Evolutionary conservation across 129 eudicot genomes (phyloP).

Genomic region (Silybum marianum): DNA sequence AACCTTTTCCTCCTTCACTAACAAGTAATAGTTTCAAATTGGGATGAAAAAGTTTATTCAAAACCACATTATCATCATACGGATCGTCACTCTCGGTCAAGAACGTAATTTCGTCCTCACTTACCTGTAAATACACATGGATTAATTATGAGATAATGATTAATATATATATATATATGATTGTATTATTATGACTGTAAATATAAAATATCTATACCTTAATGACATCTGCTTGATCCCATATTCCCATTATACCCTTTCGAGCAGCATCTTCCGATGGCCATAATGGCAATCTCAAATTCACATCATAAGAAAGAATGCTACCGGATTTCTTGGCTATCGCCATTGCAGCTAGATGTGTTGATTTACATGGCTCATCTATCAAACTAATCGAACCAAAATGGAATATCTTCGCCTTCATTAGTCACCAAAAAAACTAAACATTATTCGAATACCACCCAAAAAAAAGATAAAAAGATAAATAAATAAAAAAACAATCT

Average conservation of each 20-base stretch:
- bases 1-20: slow-evolving; percentile 71
- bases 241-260: slow-evolving; percentile 66
- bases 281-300: slow-evolving; percentile 79
- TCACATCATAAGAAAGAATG: slow-evolving; percentile 77
- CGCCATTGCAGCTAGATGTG: slow-evolving; percentile 76
- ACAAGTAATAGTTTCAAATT: slow-evolving; percentile 69
- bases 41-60: slow-evolving; percentile 69
- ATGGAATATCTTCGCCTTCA: slow-evolving; percentile 72
- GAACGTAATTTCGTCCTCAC: slow-evolving; percentile 77
- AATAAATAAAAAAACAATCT: not conserved
- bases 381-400: slow-evolving; percentile 83
- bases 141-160: not conserved
- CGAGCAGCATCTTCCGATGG: slow-evolving; percentile 81
- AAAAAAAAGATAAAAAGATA: not conserved
- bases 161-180: not conserved
- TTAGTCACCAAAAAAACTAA: not conserved
- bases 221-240: slow-evolving; percentile 83
- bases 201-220: slow-evolving; percentile 33
- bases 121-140: slow-evolving; percentile 48
- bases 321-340: slow-evolving; percentile 61
- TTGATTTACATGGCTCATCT: slow-evolving; percentile 74
- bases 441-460: not conserved
- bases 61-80: slow-evolving; percentile 55
- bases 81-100: slow-evolving; percentile 65
- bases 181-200: not conserved